A percentile compares a stretch with the other conserved stretches of the same genome.
phyloP scores from a whole-genome alignment of 2,329 filamentous ascomycete genomes.

The Colletotrichum musicola region DNA sequence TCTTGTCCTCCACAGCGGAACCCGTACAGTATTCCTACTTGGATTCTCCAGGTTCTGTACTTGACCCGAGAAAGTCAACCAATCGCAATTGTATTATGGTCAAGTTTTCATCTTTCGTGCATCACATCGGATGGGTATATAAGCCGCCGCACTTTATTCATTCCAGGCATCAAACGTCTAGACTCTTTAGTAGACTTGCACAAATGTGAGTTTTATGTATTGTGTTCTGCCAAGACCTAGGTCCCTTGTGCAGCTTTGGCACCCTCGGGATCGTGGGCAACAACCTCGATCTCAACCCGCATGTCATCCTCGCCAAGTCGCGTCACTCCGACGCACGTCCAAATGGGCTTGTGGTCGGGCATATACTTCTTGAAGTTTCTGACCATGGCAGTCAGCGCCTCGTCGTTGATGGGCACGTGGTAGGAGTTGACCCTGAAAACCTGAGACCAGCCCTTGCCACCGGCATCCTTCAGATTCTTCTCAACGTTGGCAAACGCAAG shows the following conservation, averaged over 20 bases:
- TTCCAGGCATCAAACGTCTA: too few species aligned
- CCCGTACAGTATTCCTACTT: too few species aligned
- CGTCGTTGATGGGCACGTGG: slow-evolving; percentile 55
- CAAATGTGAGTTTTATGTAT: too few species aligned
- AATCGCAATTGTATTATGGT: too few species aligned
- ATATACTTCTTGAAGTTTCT: slow-evolving; percentile 56
- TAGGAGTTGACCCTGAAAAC: slow-evolving; percentile 64
- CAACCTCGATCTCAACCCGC: slow-evolving; percentile 70
- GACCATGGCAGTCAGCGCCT: slow-evolving; percentile 55
- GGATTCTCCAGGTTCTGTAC: too few species aligned
- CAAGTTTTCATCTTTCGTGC: too few species aligned
- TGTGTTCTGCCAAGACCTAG: background rate
- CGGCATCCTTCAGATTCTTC: slow-evolving; percentile 58
- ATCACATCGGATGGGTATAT: too few species aligned
- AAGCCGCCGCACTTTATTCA: too few species aligned
- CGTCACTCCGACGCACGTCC: slow-evolving; percentile 64
- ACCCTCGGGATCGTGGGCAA: slow-evolving; percentile 57
- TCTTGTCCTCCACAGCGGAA: too few species aligned
- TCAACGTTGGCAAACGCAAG: slow-evolving; percentile 70
- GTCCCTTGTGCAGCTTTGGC: slow-evolving; percentile 37
- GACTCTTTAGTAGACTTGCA: too few species aligned
- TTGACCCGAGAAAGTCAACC: too few species aligned
- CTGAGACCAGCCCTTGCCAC: slow-evolving; percentile 67
- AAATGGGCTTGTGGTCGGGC: slow-evolving; percentile 41
- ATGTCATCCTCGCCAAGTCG: slow-evolving; percentile 62